A percentile compares a stretch with the other conserved stretches of the same genome.
Evolutionary conservation across 768 basidiomycete species (phyloP).

Genomic region (Lactarius indigo): DNA sequence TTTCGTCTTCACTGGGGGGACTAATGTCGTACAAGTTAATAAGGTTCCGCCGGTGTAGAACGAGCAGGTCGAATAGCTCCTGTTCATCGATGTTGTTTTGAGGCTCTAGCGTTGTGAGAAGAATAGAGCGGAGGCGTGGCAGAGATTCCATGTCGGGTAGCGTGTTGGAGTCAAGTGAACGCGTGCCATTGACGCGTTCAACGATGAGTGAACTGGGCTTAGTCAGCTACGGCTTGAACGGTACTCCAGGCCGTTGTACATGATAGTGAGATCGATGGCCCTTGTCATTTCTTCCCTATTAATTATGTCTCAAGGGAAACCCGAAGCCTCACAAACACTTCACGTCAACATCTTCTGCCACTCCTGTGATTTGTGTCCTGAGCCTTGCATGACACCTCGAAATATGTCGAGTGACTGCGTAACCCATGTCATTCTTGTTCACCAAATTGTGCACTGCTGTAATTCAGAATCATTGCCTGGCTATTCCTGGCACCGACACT

Average conservation of each 20-base stretch:
- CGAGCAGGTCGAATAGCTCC: slow-evolving; percentile 71
- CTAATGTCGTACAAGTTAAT: slow-evolving; percentile 64
- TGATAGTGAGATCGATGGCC: too few relatives aligned
- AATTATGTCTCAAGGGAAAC: background rate
- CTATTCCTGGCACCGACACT: too few relatives aligned
- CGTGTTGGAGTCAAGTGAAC: background rate
- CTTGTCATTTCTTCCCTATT: background rate
- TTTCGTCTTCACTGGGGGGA: slow-evolving; percentile 56
- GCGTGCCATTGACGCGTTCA: background rate
- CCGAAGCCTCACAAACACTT: too few relatives aligned
- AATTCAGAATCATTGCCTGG: too few relatives aligned
- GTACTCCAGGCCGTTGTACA: too few relatives aligned
- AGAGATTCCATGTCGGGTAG: slow-evolving; percentile 53
- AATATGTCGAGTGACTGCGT: background rate
- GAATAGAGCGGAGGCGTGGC: slow-evolving; percentile 49
- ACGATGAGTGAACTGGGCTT: background rate
- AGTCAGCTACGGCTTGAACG: background rate
- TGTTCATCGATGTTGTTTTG: slow-evolving; percentile 56
- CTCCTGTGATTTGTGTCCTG: background rate
- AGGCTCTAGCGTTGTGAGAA: slow-evolving; percentile 46
- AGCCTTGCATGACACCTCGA: slow-evolving; percentile 6
- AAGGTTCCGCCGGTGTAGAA: slow-evolving; percentile 61
- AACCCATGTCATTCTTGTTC: background rate
- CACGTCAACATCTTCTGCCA: too few relatives aligned
- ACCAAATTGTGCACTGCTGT: background rate